phyloP scores from a whole-genome alignment of 2,329 filamentous ascomycete species.

The Byssoonygena ceratinophila region DNA sequence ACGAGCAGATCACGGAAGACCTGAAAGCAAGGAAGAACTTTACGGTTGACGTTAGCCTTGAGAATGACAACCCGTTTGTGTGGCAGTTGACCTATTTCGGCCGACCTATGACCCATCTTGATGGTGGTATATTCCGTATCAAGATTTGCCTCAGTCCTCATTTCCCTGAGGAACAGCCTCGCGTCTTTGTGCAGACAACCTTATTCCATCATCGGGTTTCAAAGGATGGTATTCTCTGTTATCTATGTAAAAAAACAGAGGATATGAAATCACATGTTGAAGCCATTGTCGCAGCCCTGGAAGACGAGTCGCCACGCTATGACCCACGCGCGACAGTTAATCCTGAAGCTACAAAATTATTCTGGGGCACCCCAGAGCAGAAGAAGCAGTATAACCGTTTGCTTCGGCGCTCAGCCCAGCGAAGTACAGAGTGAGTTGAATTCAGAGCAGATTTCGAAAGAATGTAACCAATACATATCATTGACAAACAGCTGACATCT shows the following conservation, averaged over 20 bases:
- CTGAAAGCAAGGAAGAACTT: constrained; percentile 60
- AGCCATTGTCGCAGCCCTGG: constrained; percentile 67
- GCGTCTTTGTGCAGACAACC: constrained; percentile 66
- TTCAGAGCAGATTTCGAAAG: too few relatives aligned
- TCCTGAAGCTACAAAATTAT: constrained; percentile 72
- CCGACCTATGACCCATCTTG: constrained; percentile 81
- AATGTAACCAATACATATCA: too few relatives aligned
- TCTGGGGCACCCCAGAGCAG: constrained; percentile 70
- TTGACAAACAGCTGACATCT: background rate
- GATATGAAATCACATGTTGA: constrained; percentile 77
- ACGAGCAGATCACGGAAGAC: constrained; percentile 65
- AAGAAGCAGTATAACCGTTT: constrained; percentile 76
- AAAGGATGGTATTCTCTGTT: constrained; percentile 69
- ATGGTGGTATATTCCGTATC: constrained; percentile 80
- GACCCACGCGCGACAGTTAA: constrained; percentile 83
- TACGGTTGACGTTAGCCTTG: constrained; percentile 64
- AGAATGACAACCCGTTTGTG: constrained; percentile 74
- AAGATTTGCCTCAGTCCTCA: constrained; percentile 67
- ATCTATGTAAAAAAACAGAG: constrained; percentile 59
- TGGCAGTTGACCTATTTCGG: constrained; percentile 88
- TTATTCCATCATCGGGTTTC: constrained; percentile 86
- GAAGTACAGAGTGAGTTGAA: constrained; percentile 27
- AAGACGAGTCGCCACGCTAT: constrained; percentile 78
- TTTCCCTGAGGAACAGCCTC: constrained; percentile 81
- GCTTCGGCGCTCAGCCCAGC: constrained; percentile 62